Evolutionary conservation across 163 green algal genomes (phyloP).

Genomic region (Chlamydomonas reinhardtii): DNA sequence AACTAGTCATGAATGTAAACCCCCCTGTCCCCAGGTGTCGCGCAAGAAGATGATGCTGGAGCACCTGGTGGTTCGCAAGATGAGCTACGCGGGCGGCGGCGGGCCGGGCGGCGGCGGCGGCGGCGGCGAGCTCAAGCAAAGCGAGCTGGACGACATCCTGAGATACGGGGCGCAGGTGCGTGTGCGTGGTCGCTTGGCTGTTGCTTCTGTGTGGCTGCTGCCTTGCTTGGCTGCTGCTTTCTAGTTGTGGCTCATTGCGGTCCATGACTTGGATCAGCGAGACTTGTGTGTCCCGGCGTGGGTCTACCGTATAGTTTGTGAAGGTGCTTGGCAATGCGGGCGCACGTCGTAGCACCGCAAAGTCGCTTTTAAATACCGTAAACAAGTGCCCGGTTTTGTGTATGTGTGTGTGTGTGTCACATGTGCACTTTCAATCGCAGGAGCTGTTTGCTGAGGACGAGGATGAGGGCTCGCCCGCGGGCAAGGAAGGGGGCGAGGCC

Average conservation of each 20-base stretch:
- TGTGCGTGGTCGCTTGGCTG: neutral
- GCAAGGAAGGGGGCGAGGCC: neutral
- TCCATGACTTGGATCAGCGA: no score
- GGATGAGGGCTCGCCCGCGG: neutral
- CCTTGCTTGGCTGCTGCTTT: neutral
- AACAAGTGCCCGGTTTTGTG: no score
- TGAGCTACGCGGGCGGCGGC: conserved; percentile 32
- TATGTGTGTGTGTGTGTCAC: no score
- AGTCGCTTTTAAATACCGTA: no score
- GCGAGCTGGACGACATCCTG: conserved; percentile 90
- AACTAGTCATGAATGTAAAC: no score
- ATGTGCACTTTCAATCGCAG: no score
- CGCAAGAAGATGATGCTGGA: conserved; percentile 91
- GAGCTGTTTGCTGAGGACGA: conserved; percentile 86
- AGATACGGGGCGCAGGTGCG: conserved; percentile 50
- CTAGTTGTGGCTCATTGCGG: no score
- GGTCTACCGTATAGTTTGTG: no score
- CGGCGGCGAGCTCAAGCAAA: conserved; percentile 69
- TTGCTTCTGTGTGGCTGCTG: neutral
- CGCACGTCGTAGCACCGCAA: no score
- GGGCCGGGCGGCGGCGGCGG: neutral
- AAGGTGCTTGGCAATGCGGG: no score
- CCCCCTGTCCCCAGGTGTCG: conserved; percentile 59
- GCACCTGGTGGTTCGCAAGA: conserved; percentile 86
- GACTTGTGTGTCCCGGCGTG: no score